A percentile compares a stretch with the other conserved stretches of the same genome.
phyloP scores from a whole-genome alignment of 2,329 filamentous ascomycete species.

The Penicillium polonicum region DNA sequence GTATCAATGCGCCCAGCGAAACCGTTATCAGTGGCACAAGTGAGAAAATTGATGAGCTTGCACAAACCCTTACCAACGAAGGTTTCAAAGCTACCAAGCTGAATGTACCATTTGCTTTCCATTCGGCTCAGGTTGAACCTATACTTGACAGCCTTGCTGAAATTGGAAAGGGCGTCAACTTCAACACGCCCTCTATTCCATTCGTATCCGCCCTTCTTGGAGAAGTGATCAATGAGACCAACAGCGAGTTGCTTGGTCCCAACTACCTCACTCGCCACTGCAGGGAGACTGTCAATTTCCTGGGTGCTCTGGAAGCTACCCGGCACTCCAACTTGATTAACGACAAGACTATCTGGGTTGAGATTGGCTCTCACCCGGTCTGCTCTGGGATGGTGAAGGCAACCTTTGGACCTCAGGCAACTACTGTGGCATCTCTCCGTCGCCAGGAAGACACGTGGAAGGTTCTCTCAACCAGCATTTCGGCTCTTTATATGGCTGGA shows the following conservation, averaged over 20 bases:
- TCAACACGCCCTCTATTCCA: conserved; percentile 42
- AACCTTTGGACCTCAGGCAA: conserved; percentile 60
- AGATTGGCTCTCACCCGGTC: conserved; percentile 55
- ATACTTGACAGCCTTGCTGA: conserved; percentile 45
- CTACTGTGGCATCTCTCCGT: conserved; percentile 46
- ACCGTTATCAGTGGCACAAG: conserved; percentile 45
- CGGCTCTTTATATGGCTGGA: conserved; percentile 39
- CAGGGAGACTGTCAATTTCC: conserved; percentile 49
- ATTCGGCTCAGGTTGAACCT: conserved; percentile 48
- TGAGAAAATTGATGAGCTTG: conserved; percentile 38
- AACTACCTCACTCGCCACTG: conserved; percentile 44
- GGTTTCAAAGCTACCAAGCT: conserved; percentile 44
- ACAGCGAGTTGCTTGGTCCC: conserved; percentile 35
- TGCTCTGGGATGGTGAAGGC: conserved; percentile 50
- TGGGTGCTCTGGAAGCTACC: conserved; percentile 43
- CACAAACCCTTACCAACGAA: conserved; percentile 35
- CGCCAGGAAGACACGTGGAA: conserved; percentile 46
- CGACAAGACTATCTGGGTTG: conserved; percentile 70
- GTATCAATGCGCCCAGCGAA: conserved; percentile 46
- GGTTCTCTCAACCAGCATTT: conserved; percentile 39
- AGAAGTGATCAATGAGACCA: conserved; percentile 40
- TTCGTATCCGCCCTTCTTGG: conserved; percentile 49
- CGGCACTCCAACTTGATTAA: conserved; percentile 52
- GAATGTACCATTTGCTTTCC: conserved; percentile 48
- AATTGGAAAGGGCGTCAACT: conserved; percentile 38